Base-by-base conservation (phyloP, 2,329 filamentous ascomycete species). In the Sclerotinia trifoliorum region DNA sequence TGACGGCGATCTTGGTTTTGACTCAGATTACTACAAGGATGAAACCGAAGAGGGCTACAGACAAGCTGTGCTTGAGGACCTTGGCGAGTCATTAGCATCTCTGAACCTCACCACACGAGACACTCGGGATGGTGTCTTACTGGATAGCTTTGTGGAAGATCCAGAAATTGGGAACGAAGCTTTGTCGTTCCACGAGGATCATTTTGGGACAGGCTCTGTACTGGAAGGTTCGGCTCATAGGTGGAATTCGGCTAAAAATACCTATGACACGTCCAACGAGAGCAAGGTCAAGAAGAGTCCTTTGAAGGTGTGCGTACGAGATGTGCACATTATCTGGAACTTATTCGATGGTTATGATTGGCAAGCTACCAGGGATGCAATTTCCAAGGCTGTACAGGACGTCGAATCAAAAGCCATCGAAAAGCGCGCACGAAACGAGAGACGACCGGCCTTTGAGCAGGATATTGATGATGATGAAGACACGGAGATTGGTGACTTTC, bases 281-380 rank as follows among this genome's bases (percentile, higher is more conserved):
- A 78, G 81, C 13, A 87, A 89, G 70, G 81, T 89, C 11, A 83
- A 84, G 51, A 83, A 83, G 65, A 92, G 90, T 70, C 92, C 94
- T 7, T 80, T 99, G 19, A 89, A 88, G 71, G 83, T 97, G 3
- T 88, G 88, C 6, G 85, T 98, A 21, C 89, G 92, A 35, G 93
- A 97, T 76, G 89, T 97, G 15, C 93, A 98, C 77, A 82, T 97
- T 64, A 97, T 98, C 69, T 99, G 95, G 95, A 96, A 99, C 76
- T 82, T 99, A 1, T 97, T 95, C 78, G 95, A 99, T 81, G 95
- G 95, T 1, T 99, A 97, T 77, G 96, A 99, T 79, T 99, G 96
- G 96, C 86, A 89, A 73, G 86, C 87, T 55, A 99, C 96, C 0
- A 86, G 94, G 55, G 90, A 95, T 71, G 87, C 90, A 5, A 97